A percentile compares a stretch with the other conserved stretches of the same genome.
Evolutionary conservation across 73 alveolate genomes (phyloP).

Genomic region (Blepharisma japonicum): DNA sequence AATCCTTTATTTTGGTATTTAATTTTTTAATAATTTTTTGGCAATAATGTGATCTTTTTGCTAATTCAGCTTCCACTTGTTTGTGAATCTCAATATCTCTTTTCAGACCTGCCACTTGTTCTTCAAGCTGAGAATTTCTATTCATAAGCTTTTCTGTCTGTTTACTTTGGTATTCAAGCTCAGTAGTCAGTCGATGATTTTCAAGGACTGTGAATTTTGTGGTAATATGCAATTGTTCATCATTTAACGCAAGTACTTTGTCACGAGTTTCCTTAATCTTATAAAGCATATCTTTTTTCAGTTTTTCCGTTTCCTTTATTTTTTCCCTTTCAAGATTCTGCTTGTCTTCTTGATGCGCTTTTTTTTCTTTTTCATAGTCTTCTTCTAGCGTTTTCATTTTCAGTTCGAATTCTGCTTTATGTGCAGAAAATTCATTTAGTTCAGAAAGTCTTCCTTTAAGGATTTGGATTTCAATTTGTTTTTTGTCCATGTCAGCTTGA

Average conservation of each 20-base stretch:
- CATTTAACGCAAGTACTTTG: neutral
- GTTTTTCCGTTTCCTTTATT: neutral
- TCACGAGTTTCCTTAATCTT: neutral
- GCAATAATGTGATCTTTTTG: constrained; percentile 6
- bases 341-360: neutral
- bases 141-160: constrained; percentile 7
- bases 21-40: neutral
- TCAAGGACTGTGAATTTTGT: neutral
- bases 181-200: neutral
- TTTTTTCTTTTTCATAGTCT: neutral
- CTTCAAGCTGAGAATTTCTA: neutral
- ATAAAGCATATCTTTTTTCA: constrained; percentile 1
- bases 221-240: neutral
- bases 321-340: neutral
- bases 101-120: neutral
- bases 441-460: neutral
- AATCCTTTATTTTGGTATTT: neutral
- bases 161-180: neutral
- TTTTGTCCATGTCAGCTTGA: neutral
- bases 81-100: neutral
- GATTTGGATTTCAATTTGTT: neutral
- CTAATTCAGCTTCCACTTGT: neutral
- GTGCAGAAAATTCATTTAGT: neutral
- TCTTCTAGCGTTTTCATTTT: neutral
- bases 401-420: neutral